A percentile compares a stretch with the other conserved stretches of the same genome.
Evolutionary conservation across 1,284 basidiomycete genomes (phyloP).

Genomic region (Boletus mariae): DNA sequence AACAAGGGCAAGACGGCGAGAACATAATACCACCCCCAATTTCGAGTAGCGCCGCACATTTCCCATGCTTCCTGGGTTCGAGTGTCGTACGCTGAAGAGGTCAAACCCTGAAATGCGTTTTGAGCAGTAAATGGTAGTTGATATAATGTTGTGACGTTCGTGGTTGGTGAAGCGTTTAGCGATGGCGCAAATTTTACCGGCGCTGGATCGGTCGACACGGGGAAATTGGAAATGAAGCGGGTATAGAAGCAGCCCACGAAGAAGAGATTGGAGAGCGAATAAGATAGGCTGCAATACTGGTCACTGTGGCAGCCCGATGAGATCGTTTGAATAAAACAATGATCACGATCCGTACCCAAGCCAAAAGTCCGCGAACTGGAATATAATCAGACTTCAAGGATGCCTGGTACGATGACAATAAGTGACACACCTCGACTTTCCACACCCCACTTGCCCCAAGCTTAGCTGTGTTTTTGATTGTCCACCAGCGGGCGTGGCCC

Average conservation of each 20-base stretch:
- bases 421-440: slow-evolving; percentile 63
- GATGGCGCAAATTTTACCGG: not conserved
- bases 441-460: slow-evolving; percentile 71
- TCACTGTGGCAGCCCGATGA: slow-evolving; percentile 50
- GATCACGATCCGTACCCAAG: slow-evolving; percentile 51
- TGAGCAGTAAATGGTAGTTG: not conserved
- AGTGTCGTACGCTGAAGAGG: slow-evolving; percentile 7
- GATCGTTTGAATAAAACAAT: not conserved
- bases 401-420: not conserved
- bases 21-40: slow-evolving; percentile 60
- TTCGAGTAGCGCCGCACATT: slow-evolving; percentile 11
- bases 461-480: slow-evolving; percentile 59
- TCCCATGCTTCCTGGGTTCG: slow-evolving; percentile 19
- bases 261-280: slow-evolving; percentile 72
- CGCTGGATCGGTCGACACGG: not conserved
- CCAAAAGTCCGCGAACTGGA: slow-evolving; percentile 78
- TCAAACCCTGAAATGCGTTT: not conserved
- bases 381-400: slow-evolving; percentile 1
- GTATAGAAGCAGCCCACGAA: slow-evolving; percentile 73
- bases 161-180: not conserved
- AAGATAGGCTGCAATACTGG: slow-evolving; percentile 77
- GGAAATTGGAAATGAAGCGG: slow-evolving; percentile 1
- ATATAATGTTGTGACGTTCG: not conserved
- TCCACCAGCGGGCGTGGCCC: slow-evolving; percentile 66
- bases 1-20: slow-evolving; percentile 60